Conservation (phyloP, 2,329 filamentous ascomycete genomes). For the Juglanconis oblonga region DNA sequence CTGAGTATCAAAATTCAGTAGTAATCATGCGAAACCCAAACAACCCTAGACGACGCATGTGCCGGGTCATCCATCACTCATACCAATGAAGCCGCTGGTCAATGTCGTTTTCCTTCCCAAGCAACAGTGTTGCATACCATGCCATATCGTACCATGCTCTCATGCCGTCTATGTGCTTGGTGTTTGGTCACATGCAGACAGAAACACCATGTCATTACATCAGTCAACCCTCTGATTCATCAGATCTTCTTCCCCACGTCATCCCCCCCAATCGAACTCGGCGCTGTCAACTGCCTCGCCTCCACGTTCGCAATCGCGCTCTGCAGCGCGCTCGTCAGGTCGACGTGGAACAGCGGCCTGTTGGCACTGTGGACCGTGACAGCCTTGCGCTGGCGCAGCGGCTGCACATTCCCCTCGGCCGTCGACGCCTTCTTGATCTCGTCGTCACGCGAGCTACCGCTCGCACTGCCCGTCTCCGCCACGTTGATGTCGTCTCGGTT, state of each 20-base stretch:
- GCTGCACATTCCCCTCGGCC: not conserved
- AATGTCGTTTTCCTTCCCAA: not conserved
- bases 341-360: conserved; percentile 88
- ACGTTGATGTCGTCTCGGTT: conserved; percentile 13
- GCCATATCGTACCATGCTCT: not conserved
- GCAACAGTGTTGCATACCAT: not conserved
- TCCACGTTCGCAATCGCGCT: conserved; percentile 80
- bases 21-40: not conserved
- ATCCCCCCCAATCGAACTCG: conserved; percentile 21
- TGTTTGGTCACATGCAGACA: not conserved
- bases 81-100: not conserved
- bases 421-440: conserved; percentile 38
- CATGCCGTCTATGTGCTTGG: not conserved
- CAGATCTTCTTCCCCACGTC: conserved; percentile 1
- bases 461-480: conserved; percentile 18
- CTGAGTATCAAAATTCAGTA: not conserved
- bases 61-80: not conserved
- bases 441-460: conserved; percentile 21
- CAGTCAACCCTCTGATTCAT: not conserved
- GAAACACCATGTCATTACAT: not conserved
- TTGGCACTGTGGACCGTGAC: conserved; percentile 83
- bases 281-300: conserved; percentile 35
- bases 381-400: conserved; percentile 43
- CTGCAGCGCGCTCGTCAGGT: conserved; percentile 84
- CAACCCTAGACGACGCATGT: not conserved